Conservation (phyloP, 225 moss, liverwort and hornwort genomes). For the Sphagnum tenellum region DNA sequence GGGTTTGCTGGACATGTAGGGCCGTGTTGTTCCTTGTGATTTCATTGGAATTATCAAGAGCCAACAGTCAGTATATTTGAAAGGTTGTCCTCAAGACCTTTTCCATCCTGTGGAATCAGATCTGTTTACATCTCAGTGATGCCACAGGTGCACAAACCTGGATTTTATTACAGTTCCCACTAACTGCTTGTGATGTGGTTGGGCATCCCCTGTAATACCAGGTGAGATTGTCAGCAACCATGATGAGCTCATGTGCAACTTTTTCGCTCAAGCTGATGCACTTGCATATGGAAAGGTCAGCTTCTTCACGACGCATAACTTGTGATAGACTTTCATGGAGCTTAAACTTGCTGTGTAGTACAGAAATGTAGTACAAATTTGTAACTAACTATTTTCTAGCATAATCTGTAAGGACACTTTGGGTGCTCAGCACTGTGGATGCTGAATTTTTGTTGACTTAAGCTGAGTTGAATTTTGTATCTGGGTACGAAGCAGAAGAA, state of each 20-base stretch:
- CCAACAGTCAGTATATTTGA: constrained; percentile 91
- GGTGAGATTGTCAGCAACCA: constrained; percentile 93
- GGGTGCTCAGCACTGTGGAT: too few relatives aligned
- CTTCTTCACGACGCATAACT: not conserved
- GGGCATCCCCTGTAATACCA: constrained; percentile 9
- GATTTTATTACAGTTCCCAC: too few relatives aligned
- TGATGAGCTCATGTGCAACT: constrained; percentile 99
- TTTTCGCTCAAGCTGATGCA: constrained; percentile 97
- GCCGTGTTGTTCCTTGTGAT: constrained; percentile 92
- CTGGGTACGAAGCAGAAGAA: too few relatives aligned
- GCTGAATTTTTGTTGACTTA: too few relatives aligned
- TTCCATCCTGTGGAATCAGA: not conserved
- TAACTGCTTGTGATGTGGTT: too few relatives aligned
- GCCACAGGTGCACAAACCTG: too few relatives aligned
- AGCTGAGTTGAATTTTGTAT: too few relatives aligned
- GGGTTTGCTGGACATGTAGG: constrained; percentile 26
- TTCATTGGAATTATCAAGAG: constrained; percentile 95
- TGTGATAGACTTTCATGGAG: too few relatives aligned
- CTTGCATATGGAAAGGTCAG: constrained; percentile 93
- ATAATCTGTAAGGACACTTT: too few relatives aligned
- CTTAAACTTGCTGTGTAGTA: too few relatives aligned
- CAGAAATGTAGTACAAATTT: too few relatives aligned
- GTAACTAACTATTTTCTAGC: too few relatives aligned
- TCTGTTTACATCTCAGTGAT: not conserved
- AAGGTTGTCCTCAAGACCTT: constrained; percentile 32